A percentile compares a stretch with the other conserved stretches of the same genome.
Conservation (phyloP, 1,284 basidiomycete species). For the Singerocomus inundabilis region DNA sequence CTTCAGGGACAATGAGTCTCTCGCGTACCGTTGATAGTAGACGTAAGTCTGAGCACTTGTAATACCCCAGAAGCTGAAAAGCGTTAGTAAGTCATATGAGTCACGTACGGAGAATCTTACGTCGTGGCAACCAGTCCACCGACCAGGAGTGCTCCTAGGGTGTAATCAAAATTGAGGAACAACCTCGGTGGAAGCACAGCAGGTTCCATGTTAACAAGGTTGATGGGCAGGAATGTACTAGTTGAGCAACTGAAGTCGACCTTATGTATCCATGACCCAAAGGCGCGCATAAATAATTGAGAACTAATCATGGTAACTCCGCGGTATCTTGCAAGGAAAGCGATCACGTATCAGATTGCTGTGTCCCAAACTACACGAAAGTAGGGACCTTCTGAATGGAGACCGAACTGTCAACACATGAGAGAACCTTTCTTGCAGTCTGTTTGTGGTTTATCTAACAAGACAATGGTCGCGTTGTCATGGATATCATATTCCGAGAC, state of each 20-base stretch:
- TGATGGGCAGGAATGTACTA: not conserved
- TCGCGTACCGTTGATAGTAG: conserved; percentile 44
- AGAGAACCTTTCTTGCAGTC: not conserved
- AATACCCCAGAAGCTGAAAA: conserved; percentile 51
- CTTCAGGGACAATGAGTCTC: conserved; percentile 41
- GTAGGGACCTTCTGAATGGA: not conserved
- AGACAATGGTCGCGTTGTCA: conserved; percentile 4
- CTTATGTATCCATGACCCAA: conserved; percentile 4
- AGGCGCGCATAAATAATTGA: not conserved
- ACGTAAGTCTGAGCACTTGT: conserved; percentile 54
- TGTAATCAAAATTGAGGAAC: conserved; percentile 31
- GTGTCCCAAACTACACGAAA: not conserved
- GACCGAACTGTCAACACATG: not conserved
- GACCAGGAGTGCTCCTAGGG: conserved; percentile 49
- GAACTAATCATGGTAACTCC: not conserved
- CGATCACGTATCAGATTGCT: not conserved
- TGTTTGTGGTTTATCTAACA: not conserved
- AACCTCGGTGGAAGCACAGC: not conserved
- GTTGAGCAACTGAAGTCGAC: not conserved
- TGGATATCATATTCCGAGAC: conserved; percentile 4
- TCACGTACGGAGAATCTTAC: conserved; percentile 27
- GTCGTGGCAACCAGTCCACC: conserved; percentile 47
- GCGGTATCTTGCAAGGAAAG: not conserved
- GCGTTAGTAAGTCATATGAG: not conserved
- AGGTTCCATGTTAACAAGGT: not conserved